Percentiles rank a stretch among this genome's conserved stretches.
Conservation (phyloP, 2,329 filamentous ascomycete species). For the Curvularia sp. region DNA sequence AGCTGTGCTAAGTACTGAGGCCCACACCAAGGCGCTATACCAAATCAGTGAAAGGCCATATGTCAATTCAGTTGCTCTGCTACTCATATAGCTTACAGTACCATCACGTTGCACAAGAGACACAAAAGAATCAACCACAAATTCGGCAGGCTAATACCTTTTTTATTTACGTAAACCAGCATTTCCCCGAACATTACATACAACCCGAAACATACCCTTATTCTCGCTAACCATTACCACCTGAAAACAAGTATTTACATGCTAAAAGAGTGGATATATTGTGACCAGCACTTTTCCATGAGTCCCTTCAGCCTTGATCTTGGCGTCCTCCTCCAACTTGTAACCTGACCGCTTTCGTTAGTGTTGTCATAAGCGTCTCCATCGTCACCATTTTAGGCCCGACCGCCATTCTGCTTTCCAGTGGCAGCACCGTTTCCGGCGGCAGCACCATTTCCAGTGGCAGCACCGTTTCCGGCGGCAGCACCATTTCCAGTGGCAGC, state of each 20-base stretch:
- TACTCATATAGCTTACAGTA: not conserved
- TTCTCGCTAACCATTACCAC: not conserved
- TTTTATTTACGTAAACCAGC: not conserved
- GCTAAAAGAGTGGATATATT: not conserved
- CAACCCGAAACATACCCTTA: not conserved
- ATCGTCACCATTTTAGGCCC: not conserved
- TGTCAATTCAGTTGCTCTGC: not conserved
- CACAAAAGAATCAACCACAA: not conserved
- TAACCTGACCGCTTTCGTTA: not conserved
- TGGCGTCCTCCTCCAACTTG: not conserved
- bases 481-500: too few species aligned
- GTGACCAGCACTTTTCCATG: not conserved
- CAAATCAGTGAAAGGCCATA: not conserved
- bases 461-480: constrained; percentile 8
- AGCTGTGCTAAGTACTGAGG: not conserved
- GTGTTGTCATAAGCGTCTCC: not conserved
- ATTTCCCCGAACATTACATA: not conserved
- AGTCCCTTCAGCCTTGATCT: not conserved
- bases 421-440: not conserved
- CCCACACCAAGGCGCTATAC: not conserved
- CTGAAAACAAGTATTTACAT: not conserved
- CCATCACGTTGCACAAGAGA: not conserved
- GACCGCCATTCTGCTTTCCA: not conserved
- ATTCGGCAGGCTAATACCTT: not conserved
- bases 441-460: not conserved